phyloP scores from a whole-genome alignment of 768 basidiomycete species.

The Mycena indigotica region DNA sequence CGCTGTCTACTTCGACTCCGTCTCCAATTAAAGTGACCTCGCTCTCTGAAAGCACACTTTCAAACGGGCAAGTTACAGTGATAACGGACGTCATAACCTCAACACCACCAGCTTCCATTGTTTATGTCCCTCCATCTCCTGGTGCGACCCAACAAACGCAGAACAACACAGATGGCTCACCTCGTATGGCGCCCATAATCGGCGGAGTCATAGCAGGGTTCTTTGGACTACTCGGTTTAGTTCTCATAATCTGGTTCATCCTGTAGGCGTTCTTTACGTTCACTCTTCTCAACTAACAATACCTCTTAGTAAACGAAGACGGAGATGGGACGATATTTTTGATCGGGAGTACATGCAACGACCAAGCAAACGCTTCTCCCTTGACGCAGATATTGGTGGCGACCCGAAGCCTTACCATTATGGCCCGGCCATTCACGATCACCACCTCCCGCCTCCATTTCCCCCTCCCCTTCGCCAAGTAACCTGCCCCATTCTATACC shows the following conservation, averaged over 20 bases:
- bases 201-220: slow-evolving; percentile 60
- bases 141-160: slow-evolving; percentile 21
- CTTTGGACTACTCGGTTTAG: slow-evolving; percentile 49
- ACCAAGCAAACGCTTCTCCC: slow-evolving; percentile 31
- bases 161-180: slow-evolving; percentile 20
- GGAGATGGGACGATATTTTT: slow-evolving; percentile 54
- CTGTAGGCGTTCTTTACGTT: slow-evolving; percentile 39
- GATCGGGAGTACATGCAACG: slow-evolving; percentile 40
- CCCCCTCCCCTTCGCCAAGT: slow-evolving; percentile 36
- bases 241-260: slow-evolving; percentile 50
- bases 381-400: slow-evolving; percentile 29
- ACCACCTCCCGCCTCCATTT: slow-evolving; percentile 39
- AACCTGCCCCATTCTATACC: slow-evolving; percentile 21
- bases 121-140: slow-evolving; percentile 29
- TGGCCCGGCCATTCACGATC: slow-evolving; percentile 52
- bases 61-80: slow-evolving; percentile 43
- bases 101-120: slow-evolving; percentile 33
- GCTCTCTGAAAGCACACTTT: slow-evolving; percentile 37
- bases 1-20: slow-evolving; percentile 33
- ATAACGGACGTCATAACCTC: slow-evolving; percentile 40
- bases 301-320: slow-evolving; percentile 44
- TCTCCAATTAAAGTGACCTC: slow-evolving; percentile 35
- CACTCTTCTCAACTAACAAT: slow-evolving; percentile 3
- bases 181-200: slow-evolving; percentile 48
- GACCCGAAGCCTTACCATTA: slow-evolving; percentile 65